Conservation (phyloP, 2,329 filamentous ascomycete genomes). For the Tolypocladium pustulatum region DNA sequence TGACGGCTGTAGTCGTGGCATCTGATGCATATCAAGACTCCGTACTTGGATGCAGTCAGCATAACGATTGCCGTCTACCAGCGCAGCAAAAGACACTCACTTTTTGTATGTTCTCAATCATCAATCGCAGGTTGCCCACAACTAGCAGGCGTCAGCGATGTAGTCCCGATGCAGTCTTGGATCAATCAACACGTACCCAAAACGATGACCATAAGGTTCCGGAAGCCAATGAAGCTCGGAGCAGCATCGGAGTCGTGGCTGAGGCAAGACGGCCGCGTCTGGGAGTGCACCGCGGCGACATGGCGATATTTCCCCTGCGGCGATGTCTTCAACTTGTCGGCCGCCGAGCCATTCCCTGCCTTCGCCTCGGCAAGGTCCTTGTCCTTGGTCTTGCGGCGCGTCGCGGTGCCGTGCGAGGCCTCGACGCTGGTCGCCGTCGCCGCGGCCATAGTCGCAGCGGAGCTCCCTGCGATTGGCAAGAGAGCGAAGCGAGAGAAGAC, state of each 20-base stretch:
- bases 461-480: background rate
- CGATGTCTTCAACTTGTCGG: slow-evolving; percentile 9
- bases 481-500: background rate
- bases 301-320: slow-evolving; percentile 69
- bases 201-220: slow-evolving; percentile 93
- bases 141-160: slow-evolving; percentile 38
- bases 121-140: slow-evolving; percentile 83
- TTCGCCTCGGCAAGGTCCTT: slow-evolving; percentile 16
- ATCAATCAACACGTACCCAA: slow-evolving; percentile 45
- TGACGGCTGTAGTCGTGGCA: slow-evolving; percentile 79
- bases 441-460: slow-evolving; percentile 25
- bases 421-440: slow-evolving; percentile 26
- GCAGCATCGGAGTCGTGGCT: slow-evolving; percentile 68
- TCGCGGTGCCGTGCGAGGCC: slow-evolving; percentile 16
- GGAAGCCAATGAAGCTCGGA: slow-evolving; percentile 85
- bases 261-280: slow-evolving; percentile 63
- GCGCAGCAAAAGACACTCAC: slow-evolving; percentile 29
- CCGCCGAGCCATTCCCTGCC: slow-evolving; percentile 11
- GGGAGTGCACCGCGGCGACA: slow-evolving; percentile 75
- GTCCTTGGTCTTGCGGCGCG: slow-evolving; percentile 11
- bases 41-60: slow-evolving; percentile 52
- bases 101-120: slow-evolving; percentile 96
- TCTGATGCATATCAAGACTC: slow-evolving; percentile 81
- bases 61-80: background rate
- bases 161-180: background rate